Conservation (phyloP, 371 early-diverging fungal genomes). For the Mortierella sp. region DNA sequence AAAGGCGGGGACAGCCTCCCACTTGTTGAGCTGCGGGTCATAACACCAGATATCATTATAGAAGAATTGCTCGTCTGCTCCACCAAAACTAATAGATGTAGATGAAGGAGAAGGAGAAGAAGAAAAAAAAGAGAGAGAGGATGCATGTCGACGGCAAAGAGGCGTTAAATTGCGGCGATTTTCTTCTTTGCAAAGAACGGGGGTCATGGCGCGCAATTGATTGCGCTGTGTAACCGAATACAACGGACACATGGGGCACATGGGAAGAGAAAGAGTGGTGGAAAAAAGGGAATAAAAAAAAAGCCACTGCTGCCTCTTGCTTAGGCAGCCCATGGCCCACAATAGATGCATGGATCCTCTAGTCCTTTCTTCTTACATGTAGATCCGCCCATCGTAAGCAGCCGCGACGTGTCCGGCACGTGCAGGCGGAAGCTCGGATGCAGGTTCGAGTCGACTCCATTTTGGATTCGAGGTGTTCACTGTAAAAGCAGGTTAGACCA, state of each 20-base stretch:
- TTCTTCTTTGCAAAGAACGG: too few species aligned
- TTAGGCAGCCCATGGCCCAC: too few species aligned
- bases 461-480: constrained; percentile 57
- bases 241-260: not conserved
- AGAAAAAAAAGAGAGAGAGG: too few species aligned
- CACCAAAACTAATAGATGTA: constrained; percentile 76
- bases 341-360: too few species aligned
- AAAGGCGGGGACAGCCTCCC: constrained; percentile 70
- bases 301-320: too few species aligned
- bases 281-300: too few species aligned
- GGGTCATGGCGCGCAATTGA: constrained; percentile 33
- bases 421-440: constrained; percentile 64
- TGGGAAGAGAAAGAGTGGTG: too few species aligned
- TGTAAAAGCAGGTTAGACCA: not conserved
- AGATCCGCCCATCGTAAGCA: constrained; percentile 66
- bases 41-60: constrained; percentile 84
- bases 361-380: too few species aligned
- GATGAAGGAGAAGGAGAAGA: too few species aligned
- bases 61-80: constrained; percentile 72
- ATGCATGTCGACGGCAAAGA: constrained; percentile 1
- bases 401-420: constrained; percentile 70
- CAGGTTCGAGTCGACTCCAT: constrained; percentile 64
- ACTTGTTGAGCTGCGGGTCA: constrained; percentile 64
- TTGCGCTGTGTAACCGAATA: constrained; percentile 6
- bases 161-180: too few species aligned